A percentile compares a stretch with the other conserved stretches of the same genome.
These are phyloP conservation scores for Eucalyptus microcorys DNA, from an alignment of 345 rosid species.

Conservation along the genomic window DNA sequence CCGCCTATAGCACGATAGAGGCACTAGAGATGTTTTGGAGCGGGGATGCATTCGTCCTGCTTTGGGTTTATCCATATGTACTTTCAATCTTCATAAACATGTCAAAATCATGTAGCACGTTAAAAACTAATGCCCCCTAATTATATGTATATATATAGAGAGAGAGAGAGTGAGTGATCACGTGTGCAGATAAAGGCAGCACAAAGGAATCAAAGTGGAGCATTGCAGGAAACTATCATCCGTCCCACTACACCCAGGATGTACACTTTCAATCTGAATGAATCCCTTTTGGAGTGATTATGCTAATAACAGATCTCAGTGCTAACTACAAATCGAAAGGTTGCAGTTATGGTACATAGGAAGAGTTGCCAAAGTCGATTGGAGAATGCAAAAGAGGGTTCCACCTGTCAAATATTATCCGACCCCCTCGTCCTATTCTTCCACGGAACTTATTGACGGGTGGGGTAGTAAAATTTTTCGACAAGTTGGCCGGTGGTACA, in stretches of 20 bases:
- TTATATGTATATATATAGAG: neutral
- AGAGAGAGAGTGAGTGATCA: neutral
- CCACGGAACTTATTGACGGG: constrained; percentile 51
- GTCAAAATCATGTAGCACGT: neutral
- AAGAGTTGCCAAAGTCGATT: constrained; percentile 51
- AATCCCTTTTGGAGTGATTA: neutral
- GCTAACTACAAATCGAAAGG: neutral
- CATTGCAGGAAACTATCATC: neutral
- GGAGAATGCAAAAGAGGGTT: constrained; percentile 71
- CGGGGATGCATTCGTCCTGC: neutral
- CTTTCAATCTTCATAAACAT: neutral
- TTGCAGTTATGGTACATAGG: constrained; percentile 37
- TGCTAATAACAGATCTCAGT: neutral
- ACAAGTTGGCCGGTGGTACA: constrained; percentile 55
- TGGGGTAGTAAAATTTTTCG: constrained; percentile 21
- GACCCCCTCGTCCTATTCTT: constrained; percentile 95
- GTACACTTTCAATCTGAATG: neutral
- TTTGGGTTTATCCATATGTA: neutral
- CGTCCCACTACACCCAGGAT: neutral
- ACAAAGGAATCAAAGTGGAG: neutral
- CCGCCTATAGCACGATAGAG: neutral
- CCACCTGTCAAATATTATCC: constrained; percentile 92
- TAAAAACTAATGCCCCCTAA: neutral
- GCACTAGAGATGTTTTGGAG: neutral
- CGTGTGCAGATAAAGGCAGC: neutral